Base-by-base conservation (phyloP, 306 rosid genomes). In the Pyrus bretschneideri region DNA sequence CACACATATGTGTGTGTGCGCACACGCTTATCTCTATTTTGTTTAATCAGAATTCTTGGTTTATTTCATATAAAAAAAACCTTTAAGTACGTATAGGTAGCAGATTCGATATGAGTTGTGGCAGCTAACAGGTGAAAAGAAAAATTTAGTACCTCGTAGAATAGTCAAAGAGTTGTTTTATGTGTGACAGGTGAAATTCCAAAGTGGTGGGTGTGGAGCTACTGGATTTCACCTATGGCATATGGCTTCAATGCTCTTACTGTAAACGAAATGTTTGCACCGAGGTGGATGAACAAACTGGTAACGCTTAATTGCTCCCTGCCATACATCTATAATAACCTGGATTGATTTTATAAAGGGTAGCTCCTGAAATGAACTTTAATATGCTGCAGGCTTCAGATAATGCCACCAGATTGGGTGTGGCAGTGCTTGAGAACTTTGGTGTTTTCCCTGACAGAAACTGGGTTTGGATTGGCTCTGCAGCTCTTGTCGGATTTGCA, bases 141-240 rank as follows among this genome's bases (percentile, higher is more conserved):
- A 42, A 42, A 59, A n/a, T 18, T 59, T 81, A 45, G 19, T 62
- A 45, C 22, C 74, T 70, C 8, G 55, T 30, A 69, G 70, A 73
- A 17, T 17, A 70, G 68, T 79, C 29, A 51, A 64, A 45, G 2
- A 25, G 4, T 71, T 65, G 42, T 67, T 59, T 81, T 18, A 62
- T 70, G 22, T 83, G 23, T 74, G 30, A 72, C 88, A 93, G 98
- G 84, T 64, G 65, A 78, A 65, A 95, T 95, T 87, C 97, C 96
- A 62, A 77, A 84, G 17, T 95, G 98, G 98, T 95, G 98, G 98
- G 33, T 71, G 19, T 92, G 98, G 98, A 96, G 85, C 46, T 92
- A 88, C 62, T 95, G 98, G 98, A 72, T 85, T 74, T 95, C 98
- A 57, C 98, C 98, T 45, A 29, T 95, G 83, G 18, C 91, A 15